These are phyloP conservation scores for Nakazawaea anatomiae DNA, from an alignment of 805 yeast genomes.

Conservation along the genomic window DNA sequence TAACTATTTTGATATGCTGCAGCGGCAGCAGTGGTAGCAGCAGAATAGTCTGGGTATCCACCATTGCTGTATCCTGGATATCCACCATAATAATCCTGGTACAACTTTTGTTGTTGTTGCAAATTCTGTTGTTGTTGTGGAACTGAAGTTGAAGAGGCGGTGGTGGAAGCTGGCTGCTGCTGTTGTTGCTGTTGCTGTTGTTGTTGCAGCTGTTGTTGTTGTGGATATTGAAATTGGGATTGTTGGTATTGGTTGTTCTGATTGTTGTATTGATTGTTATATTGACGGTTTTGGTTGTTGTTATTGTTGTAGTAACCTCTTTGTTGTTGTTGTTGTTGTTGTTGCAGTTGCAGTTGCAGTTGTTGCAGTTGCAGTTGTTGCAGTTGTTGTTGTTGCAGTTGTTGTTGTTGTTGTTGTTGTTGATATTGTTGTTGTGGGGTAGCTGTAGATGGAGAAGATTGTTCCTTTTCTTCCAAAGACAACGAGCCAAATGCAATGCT, in stretches of 20 bases:
- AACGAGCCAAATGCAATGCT: slow-evolving; percentile 54
- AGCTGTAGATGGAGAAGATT: slow-evolving; percentile 13
- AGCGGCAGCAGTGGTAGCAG: not conserved
- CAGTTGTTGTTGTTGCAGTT: slow-evolving; percentile 18
- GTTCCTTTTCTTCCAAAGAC: slow-evolving; percentile 39
- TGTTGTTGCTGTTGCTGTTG: slow-evolving; percentile 18
- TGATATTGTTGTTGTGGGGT: slow-evolving; percentile 13
- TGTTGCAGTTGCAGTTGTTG: slow-evolving; percentile 25
- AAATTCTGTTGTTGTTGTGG: slow-evolving; percentile 14
- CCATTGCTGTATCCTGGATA: slow-evolving; percentile 12
- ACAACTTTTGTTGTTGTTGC: slow-evolving; percentile 12
- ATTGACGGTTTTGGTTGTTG: slow-evolving; percentile 14
- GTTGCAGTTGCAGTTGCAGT: slow-evolving; percentile 15
- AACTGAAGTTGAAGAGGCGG: slow-evolving; percentile 7
- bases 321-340: slow-evolving; percentile 13
- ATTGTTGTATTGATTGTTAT: slow-evolving; percentile 15
- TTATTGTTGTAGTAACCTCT: slow-evolving; percentile 14
- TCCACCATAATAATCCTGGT: slow-evolving; percentile 12
- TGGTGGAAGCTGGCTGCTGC: slow-evolving; percentile 14
- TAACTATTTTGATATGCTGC: slow-evolving; percentile 2
- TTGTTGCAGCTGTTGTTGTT: slow-evolving; percentile 13
- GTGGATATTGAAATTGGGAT: slow-evolving; percentile 18
- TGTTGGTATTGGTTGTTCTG: slow-evolving; percentile 14
- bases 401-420: slow-evolving; percentile 17
- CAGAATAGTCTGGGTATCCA: slow-evolving; percentile 6